Percentiles rank a stretch among this genome's conserved stretches.
Conservation (phyloP, 257 asterid genomes). For the Salvia miltiorrhiza region DNA sequence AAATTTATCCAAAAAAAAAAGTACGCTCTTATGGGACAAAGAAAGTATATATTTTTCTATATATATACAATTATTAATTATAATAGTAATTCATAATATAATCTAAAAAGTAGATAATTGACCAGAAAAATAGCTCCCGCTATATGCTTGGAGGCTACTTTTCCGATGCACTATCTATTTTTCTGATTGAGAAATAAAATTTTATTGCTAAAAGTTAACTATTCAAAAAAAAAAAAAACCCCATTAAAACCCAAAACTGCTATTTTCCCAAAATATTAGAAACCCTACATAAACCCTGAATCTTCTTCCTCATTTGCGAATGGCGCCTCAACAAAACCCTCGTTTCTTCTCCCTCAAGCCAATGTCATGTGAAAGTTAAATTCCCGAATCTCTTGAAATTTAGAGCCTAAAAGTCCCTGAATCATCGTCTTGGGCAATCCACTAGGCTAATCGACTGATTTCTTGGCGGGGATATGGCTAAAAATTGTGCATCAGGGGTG, state of each 20-base stretch:
- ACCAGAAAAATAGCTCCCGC: too few relatives aligned
- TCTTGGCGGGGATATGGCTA: conserved; percentile 39
- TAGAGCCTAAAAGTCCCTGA: not conserved
- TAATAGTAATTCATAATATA: too few relatives aligned
- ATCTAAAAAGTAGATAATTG: too few relatives aligned
- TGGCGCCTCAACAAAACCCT: conserved; percentile 25
- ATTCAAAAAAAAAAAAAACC: too few relatives aligned
- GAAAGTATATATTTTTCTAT: too few relatives aligned
- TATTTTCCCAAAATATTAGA: conserved; percentile 24
- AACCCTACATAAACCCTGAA: conserved; percentile 59
- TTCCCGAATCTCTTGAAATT: not conserved
- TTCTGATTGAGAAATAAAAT: too few relatives aligned
- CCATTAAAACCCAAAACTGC: not conserved
- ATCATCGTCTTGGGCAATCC: not conserved
- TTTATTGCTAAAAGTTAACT: too few relatives aligned
- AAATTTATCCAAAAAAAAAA: too few relatives aligned
- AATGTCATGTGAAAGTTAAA: not conserved
- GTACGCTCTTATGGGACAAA: too few relatives aligned
- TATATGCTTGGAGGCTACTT: too few relatives aligned
- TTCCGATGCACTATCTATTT: too few relatives aligned
- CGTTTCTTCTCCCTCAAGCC: conserved; percentile 26
- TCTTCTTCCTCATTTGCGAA: conserved; percentile 12
- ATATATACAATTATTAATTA: too few relatives aligned
- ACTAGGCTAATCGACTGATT: not conserved
- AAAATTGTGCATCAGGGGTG: conserved; percentile 53